phyloP scores from a whole-genome alignment of 2,329 filamentous ascomycete genomes.

The Incumbomyces delicatus region DNA sequence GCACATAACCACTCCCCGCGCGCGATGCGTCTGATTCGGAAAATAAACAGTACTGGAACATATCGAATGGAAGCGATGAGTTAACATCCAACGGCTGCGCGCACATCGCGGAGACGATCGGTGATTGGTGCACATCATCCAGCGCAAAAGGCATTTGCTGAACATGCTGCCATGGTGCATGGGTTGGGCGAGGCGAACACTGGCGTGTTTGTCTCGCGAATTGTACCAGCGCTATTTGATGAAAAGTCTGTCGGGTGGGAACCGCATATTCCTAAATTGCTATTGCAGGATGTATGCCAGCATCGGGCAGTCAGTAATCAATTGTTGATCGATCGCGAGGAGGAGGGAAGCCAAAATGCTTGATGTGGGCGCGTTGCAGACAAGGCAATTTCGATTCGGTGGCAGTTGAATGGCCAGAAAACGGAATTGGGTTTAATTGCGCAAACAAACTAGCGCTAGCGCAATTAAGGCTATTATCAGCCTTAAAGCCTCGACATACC shows the following conservation, averaged over 20 bases:
- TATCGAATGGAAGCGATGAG: neutral
- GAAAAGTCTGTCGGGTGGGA: neutral
- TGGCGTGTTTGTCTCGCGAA: constrained; percentile 4
- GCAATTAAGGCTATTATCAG: neutral
- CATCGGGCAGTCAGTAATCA: neutral
- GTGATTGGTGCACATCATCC: constrained; percentile 1
- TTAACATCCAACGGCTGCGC: neutral
- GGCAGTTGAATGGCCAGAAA: neutral
- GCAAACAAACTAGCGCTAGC: neutral
- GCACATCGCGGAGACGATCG: neutral
- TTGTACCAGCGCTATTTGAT: neutral
- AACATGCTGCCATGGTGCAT: neutral
- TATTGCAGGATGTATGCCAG: neutral
- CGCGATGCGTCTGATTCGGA: neutral
- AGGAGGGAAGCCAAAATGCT: neutral
- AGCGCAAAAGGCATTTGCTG: neutral
- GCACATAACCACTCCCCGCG: no score
- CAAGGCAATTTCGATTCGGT: constrained; percentile 3
- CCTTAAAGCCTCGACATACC: neutral
- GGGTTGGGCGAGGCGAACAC: neutral
- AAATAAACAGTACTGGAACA: neutral
- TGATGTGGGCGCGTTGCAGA: neutral
- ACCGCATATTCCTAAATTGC: constrained; percentile 4
- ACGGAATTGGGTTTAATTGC: constrained; percentile 6
- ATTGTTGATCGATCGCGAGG: neutral